A percentile compares a stretch with the other conserved stretches of the same genome.
These are phyloP conservation scores for Camelina neglecta DNA, from an alignment of 345 rosid species.

Conservation along the genomic window DNA sequence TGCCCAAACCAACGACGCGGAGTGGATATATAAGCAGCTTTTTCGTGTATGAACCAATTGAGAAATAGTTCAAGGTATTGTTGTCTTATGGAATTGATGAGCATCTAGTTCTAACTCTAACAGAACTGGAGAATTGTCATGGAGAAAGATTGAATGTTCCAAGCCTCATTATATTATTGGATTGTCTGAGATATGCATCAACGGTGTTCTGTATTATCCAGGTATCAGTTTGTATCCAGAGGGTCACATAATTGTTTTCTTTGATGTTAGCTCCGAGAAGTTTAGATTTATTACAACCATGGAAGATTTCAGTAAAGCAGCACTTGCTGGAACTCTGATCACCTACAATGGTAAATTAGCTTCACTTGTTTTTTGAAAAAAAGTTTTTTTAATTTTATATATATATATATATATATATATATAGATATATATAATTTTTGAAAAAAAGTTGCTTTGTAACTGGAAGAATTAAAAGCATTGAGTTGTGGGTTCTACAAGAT, in stretches of 20 bases:
- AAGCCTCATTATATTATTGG: background rate
- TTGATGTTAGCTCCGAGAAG: background rate
- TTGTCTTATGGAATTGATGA: background rate
- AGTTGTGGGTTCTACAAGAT: slow-evolving; percentile 5
- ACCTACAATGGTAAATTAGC: too few species aligned
- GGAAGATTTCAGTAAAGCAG: too few species aligned
- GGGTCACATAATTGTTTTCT: background rate
- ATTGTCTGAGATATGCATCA: background rate
- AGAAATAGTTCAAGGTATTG: background rate
- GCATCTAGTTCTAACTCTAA: background rate
- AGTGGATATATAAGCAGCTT: background rate
- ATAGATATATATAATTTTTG: too few species aligned
- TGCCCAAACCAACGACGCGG: background rate
- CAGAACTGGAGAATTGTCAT: background rate
- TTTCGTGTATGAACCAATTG: background rate
- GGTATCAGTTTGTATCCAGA: background rate
- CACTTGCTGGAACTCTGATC: too few species aligned
- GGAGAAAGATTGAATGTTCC: background rate
- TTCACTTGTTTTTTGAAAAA: too few species aligned
- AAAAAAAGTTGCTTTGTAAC: too few species aligned
- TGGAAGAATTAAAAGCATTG: too few species aligned
- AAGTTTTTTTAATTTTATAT: too few species aligned
- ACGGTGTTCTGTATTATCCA: background rate
- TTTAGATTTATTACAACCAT: too few species aligned
- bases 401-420: too few species aligned